phyloP scores from a whole-genome alignment of 352 stramenopile species.

The Phytophthora sp. region DNA sequence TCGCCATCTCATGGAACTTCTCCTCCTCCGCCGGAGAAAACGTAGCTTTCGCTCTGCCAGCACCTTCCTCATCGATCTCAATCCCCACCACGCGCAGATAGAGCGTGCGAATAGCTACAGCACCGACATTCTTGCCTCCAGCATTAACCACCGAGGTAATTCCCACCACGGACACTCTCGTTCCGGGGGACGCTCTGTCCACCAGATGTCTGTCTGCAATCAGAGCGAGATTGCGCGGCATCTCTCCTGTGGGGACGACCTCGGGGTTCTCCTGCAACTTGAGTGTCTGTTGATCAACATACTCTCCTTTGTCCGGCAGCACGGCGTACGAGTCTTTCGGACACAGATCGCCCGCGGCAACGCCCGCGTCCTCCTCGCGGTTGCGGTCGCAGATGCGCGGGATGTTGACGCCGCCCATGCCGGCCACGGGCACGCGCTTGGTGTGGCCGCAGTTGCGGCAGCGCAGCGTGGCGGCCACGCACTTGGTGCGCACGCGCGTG shows the following conservation, averaged over 20 bases:
- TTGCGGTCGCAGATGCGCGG: constrained; percentile 87
- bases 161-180: constrained; percentile 94
- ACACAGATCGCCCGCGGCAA: constrained; percentile 55
- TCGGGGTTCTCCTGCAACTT: constrained; percentile 98
- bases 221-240: constrained; percentile 97
- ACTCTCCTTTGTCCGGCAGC: constrained; percentile 93
- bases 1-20: constrained; percentile 94
- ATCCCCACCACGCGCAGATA: constrained; percentile 98
- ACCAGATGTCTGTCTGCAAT: constrained; percentile 96
- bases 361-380: constrained; percentile 46
- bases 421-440: constrained; percentile 68
- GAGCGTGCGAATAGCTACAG: constrained; percentile 90
- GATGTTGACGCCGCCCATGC: constrained; percentile 79
- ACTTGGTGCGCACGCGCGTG: constrained; percentile 93
- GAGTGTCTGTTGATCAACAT: constrained; percentile 98
- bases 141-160: constrained; percentile 95
- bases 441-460: constrained; percentile 89
- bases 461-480: constrained; percentile 88
- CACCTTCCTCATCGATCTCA: constrained; percentile 92
- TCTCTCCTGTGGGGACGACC: constrained; percentile 98
- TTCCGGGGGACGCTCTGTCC: constrained; percentile 95
- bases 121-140: constrained; percentile 74
- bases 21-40: constrained; percentile 98
- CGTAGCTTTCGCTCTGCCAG: constrained; percentile 86
- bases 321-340: constrained; percentile 94